Base-by-base conservation (phyloP, 129 eudicot species). In the Artemisia argyi region DNA sequence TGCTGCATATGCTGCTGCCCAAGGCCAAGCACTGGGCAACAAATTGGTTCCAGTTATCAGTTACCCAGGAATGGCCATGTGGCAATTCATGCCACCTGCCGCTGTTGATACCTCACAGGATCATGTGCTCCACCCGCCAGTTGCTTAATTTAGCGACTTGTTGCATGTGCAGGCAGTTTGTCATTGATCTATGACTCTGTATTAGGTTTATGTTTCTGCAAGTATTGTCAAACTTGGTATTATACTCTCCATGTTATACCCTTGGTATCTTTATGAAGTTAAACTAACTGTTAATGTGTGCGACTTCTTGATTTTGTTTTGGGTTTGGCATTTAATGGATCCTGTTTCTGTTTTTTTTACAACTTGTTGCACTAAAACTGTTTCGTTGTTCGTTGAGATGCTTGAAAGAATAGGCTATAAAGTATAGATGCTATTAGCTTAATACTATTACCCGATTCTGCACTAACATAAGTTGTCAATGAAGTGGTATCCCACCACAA, bases 41-140 rank as follows among this genome's bases (percentile, higher is more conserved):
- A 92, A 92, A 55, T 69, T 87, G 73, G 95, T 89, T 15, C 95
- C 98, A 2, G 44, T 92, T 14, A 82, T 89, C 39, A 87, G 96
- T 68, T 89, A 92, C 79, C 98, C 98, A 6, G 98, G 98, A 66
- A 85, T 89, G 65, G 88, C 96, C 69, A 87, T 93, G 98, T 93
- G 98, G 98, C 98, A 93, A 75, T 93, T 89, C 86, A 85, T 93
- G 98, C 98, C 98, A 16, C 92, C 96, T 61, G 89, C 96, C 1
- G 86, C 96, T 2, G 92, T 93, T 0, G 97, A 87, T 63, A 90
- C 97, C 72, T 90, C 94, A 20, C 92, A 84, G 84, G 92, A 89
- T 80, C 92, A 89, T 30, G 89, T 85, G 65, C 95, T 93, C 35
- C 98, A 84, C 66, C 96, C 98, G 11, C 98, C 98, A 57, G 98